Percentiles rank a stretch among this genome's conserved stretches.
phyloP scores from a whole-genome alignment of 2,329 filamentous ascomycete genomes.

The Trematosphaeria pertusa region DNA sequence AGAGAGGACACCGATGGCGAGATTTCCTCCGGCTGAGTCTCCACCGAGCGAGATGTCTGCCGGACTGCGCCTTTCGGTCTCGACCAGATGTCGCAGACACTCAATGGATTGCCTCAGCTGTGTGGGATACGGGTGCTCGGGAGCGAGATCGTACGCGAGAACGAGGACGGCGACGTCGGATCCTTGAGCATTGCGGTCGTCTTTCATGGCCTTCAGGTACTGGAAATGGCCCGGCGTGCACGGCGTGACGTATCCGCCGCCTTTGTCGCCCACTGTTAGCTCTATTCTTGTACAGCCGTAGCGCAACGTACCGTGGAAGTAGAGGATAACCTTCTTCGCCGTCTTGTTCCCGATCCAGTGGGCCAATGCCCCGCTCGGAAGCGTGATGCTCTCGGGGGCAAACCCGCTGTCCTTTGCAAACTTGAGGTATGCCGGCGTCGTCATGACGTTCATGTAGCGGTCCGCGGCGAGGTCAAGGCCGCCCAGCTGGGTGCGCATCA shows the following conservation, averaged over 20 bases:
- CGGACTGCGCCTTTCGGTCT: conserved; percentile 44
- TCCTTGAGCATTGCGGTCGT: conserved; percentile 47
- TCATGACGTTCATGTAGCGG: conserved; percentile 38
- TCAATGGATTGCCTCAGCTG: conserved; percentile 57
- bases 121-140: conserved; percentile 54
- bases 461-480: conserved; percentile 39
- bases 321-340: conserved; percentile 53
- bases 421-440: conserved; percentile 45
- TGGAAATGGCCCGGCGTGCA: conserved; percentile 56
- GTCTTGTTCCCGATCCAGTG: conserved; percentile 55
- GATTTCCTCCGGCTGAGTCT: conserved; percentile 63
- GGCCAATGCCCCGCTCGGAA: conserved; percentile 52
- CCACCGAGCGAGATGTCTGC: conserved; percentile 56
- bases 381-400: conserved; percentile 46
- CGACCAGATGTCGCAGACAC: conserved; percentile 52
- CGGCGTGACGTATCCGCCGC: conserved; percentile 64
- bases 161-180: conserved; percentile 59
- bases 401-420: conserved; percentile 45
- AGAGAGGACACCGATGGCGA: conserved; percentile 54
- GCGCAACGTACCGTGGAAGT: conserved; percentile 52
- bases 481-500: conserved; percentile 40
- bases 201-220: conserved; percentile 56
- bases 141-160: conserved; percentile 66
- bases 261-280: conserved; percentile 38
- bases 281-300: neutral